Percentiles rank a stretch among this genome's conserved stretches.
Evolutionary conservation across 192 early-diverging fungal genomes (phyloP).

Genomic region (Coemansia sp.): DNA sequence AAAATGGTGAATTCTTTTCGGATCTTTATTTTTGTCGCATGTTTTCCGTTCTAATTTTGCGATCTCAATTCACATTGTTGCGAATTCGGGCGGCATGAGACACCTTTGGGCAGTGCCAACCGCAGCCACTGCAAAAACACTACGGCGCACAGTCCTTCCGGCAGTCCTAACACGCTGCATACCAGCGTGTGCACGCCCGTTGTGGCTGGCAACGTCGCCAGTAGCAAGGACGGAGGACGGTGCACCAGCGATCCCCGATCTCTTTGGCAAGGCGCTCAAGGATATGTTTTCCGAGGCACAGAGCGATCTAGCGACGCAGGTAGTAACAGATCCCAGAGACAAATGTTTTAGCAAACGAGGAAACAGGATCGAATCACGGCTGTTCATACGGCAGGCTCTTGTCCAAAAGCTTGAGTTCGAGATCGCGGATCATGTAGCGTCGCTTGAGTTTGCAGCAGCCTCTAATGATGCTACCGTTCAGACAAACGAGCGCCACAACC

Average conservation of each 20-base stretch:
- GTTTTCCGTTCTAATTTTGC: not conserved
- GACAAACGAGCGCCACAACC: not conserved
- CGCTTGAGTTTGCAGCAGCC: not conserved
- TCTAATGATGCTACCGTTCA: not conserved
- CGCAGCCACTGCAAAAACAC: not conserved
- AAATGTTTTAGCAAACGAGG: conserved; percentile 6
- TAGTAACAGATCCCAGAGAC: not conserved
- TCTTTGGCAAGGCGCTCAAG: conserved; percentile 2
- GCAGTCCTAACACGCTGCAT: not conserved
- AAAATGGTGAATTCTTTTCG: not conserved
- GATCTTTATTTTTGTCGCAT: not conserved
- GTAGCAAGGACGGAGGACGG: conserved; percentile 1
- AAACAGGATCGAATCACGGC: conserved; percentile 9
- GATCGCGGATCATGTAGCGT: conserved; percentile 5
- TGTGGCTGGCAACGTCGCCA: conserved; percentile 1
- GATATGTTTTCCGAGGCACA: conserved; percentile 2
- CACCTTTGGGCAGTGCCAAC: not conserved
- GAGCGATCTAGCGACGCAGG: not conserved
- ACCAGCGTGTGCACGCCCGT: not conserved
- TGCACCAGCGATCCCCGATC: not conserved
- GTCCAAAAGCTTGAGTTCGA: conserved; percentile 10
- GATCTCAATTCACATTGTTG: not conserved
- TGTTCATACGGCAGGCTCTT: conserved; percentile 12
- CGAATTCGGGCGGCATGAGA: not conserved
- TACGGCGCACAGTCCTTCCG: not conserved